Base-by-base conservation (phyloP, 2,329 filamentous ascomycete species). In the Xylariaceae sp. region DNA sequence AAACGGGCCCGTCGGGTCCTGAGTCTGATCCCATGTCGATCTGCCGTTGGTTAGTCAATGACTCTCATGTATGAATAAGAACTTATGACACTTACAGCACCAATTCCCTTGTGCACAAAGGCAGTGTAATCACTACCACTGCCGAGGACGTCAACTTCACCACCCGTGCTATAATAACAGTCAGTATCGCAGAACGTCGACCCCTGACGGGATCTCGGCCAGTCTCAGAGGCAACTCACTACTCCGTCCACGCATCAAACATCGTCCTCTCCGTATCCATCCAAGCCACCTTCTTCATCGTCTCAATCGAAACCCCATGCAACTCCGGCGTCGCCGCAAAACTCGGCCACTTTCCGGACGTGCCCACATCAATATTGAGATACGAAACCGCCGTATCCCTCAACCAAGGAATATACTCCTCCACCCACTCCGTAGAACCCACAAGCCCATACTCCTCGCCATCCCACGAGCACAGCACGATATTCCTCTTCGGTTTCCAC, bases 381-480 rank as follows among this genome's bases (percentile, higher is more conserved):
- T 95, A 95, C 0, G 88, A 84, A 54, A 95, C 82, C 6, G 88
- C 85, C 0, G 86, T 83, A 13, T 83, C 80, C 0, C 80, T 82
- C 1, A 95, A 81, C 89, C 89, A 94, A 0, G 88, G 84, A 1
- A 91, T 73, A 61, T 90, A 87, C 60, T 95, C 90, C 69, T 95
- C 90, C 0, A 95, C 89, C 88, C 89, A 95, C 69, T 95, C 90
- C 0, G 89, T 92, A 2, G 87, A 90, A 1, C 90, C 91, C 6
- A 95, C 73, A 0, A 94, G 76, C 0, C 88, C 89, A 67, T 93
- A 93, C 73, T 95, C 90, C 72, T 89, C 87, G 0, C 81, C 86
- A 64, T 89, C 87, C 85, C 85, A 89, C 0, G 76, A 80, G 1
- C 87, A 88, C 62, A 94, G 86, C 9, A 93, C 87, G 57, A 92